A percentile compares a stretch with the other conserved stretches of the same genome.
Conservation (phyloP, 2,329 filamentous ascomycete genomes). For the Monosporascus sp. region DNA sequence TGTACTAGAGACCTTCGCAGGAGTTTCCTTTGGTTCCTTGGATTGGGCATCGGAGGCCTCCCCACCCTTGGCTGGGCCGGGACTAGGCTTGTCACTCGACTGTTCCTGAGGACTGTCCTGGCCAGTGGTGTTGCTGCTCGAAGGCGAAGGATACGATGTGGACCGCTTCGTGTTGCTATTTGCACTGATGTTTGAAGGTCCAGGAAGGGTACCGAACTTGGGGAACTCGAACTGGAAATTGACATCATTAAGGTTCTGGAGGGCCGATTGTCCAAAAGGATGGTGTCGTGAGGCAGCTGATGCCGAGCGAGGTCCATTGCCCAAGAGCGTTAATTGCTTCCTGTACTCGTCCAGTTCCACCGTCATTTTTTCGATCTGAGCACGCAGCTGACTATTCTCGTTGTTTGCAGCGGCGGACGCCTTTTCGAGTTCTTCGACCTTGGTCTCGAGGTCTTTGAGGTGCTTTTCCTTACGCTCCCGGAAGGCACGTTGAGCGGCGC, state of each 20-base stretch:
- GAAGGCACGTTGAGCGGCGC: conserved; percentile 88
- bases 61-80: conserved; percentile 30
- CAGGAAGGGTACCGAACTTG: conserved; percentile 74
- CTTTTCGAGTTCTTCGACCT: conserved; percentile 74
- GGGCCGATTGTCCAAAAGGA: conserved; percentile 41
- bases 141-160: conserved; percentile 19
- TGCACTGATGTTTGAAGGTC: conserved; percentile 27
- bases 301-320: conserved; percentile 23
- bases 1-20: conserved; percentile 51
- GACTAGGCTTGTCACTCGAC: conserved; percentile 25
- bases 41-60: conserved; percentile 31
- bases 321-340: conserved; percentile 67
- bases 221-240: conserved; percentile 97
- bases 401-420: conserved; percentile 75
- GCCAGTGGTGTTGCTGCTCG: conserved; percentile 23
- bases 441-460: conserved; percentile 76
- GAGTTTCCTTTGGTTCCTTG: conserved; percentile 45
- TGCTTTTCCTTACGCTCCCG: conserved; percentile 93
- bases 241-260: conserved; percentile 63
- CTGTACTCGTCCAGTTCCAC: conserved; percentile 85
- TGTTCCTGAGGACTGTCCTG: conserved; percentile 32
- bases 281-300: conserved; percentile 33
- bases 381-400: conserved; percentile 78
- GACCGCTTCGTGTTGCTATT: conserved; percentile 10
- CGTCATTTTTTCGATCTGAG: conserved; percentile 85